These are phyloP conservation scores for Apophysomyces elegans DNA, from an alignment of 371 early-diverging fungal genomes.

Conservation along the genomic window DNA sequence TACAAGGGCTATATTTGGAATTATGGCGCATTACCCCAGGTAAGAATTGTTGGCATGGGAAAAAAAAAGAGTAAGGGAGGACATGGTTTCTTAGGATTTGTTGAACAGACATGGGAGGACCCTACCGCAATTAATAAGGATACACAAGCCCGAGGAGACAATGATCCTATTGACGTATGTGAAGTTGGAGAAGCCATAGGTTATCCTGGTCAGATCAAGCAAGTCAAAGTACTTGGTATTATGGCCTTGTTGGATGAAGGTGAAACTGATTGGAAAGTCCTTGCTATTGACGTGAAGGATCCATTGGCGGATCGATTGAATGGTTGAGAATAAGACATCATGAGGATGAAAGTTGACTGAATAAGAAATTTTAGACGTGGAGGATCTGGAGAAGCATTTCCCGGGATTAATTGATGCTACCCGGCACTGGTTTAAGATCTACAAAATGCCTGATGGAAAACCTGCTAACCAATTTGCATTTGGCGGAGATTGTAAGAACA, in stretches of 20 bases:
- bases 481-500: constrained; percentile 85
- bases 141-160: constrained; percentile 94
- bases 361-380: constrained; percentile 65
- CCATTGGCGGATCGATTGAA: constrained; percentile 91
- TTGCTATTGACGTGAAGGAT: constrained; percentile 96
- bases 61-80: background rate
- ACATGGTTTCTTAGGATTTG: background rate
- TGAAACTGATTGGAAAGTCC: constrained; percentile 99
- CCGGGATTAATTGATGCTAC: constrained; percentile 96
- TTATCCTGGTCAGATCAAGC: constrained; percentile 94
- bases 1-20: constrained; percentile 99
- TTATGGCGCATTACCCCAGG: constrained; percentile 98
- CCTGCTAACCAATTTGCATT: constrained; percentile 98
- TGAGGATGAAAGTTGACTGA: background rate
- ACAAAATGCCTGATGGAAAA: constrained; percentile 99
- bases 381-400: constrained; percentile 93
- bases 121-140: constrained; percentile 85
- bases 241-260: constrained; percentile 98
- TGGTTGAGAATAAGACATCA: constrained; percentile 36
- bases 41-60: constrained; percentile 20
- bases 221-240: constrained; percentile 98
- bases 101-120: constrained; percentile 95
- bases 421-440: constrained; percentile 97
- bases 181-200: constrained; percentile 97
- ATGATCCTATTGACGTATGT: constrained; percentile 98